phyloP scores from a whole-genome alignment of 371 early-diverging fungal genomes.

The Mortierella sp. region DNA sequence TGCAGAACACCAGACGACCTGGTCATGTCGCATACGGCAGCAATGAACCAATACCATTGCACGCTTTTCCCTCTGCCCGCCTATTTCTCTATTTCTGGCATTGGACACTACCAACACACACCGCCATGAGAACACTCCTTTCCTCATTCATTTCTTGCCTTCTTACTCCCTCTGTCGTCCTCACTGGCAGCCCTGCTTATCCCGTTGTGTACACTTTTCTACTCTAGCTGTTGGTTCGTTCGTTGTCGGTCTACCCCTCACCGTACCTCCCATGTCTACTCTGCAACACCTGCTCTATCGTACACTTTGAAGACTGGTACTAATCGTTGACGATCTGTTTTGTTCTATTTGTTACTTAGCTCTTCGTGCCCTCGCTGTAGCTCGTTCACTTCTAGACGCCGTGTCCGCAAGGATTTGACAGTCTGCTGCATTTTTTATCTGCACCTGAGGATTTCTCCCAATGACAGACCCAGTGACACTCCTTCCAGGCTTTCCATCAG shows the following conservation, averaged over 20 bases:
- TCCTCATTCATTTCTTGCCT: not conserved
- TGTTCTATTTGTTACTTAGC: too few relatives aligned
- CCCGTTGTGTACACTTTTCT: too few relatives aligned
- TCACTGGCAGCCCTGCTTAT: too few relatives aligned
- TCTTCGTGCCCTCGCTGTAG: too few relatives aligned
- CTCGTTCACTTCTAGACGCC: slow-evolving; percentile 5
- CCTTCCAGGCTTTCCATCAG: slow-evolving; percentile 35
- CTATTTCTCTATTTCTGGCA: slow-evolving; percentile 4
- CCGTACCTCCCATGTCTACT: too few relatives aligned
- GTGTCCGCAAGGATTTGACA: slow-evolving; percentile 30
- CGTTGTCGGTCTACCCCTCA: not conserved
- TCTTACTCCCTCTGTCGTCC: not conserved
- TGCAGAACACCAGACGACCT: too few relatives aligned
- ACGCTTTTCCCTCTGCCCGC: not conserved
- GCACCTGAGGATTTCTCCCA: not conserved
- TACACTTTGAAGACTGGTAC: too few relatives aligned
- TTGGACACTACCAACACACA: not conserved
- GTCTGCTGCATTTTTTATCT: not conserved
- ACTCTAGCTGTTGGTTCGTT: too few relatives aligned
- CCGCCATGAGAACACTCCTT: too few relatives aligned
- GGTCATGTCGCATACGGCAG: not conserved
- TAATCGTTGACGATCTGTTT: too few relatives aligned
- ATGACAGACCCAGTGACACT: slow-evolving; percentile 36
- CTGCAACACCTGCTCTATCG: too few relatives aligned
- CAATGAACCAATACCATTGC: not conserved